phyloP scores from a whole-genome alignment of 23 red algal species.

The Cyanidium caldarium region DNA sequence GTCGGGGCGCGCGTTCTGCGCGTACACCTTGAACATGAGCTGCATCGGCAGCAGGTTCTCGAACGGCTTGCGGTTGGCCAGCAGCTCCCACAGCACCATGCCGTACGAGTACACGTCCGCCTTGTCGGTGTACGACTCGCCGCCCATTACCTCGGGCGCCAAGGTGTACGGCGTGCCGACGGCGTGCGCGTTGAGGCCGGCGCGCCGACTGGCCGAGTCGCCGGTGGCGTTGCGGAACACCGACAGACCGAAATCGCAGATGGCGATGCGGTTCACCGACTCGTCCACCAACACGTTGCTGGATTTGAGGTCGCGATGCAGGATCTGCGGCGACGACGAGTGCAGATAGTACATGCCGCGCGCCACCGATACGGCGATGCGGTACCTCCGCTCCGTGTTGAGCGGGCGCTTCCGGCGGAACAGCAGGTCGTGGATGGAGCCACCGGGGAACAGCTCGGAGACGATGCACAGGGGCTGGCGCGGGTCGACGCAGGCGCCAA shows the following conservation, averaged over 20 bases:
- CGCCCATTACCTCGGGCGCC: constrained; percentile 85
- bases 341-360: constrained; percentile 95
- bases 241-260: constrained; percentile 91
- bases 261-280: constrained; percentile 53
- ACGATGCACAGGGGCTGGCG: constrained; percentile 82
- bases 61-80: constrained; percentile 54
- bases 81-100: constrained; percentile 87
- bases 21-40: constrained; percentile 73
- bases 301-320: constrained; percentile 92
- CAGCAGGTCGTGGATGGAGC: constrained; percentile 63
- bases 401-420: background rate
- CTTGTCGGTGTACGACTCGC: constrained; percentile 41
- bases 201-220: constrained; percentile 5
- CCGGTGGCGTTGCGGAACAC: constrained; percentile 12
- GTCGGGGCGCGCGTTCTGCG: constrained; percentile 49
- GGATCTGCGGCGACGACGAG: constrained; percentile 68
- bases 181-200: background rate
- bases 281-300: constrained; percentile 87
- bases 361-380: constrained; percentile 25
- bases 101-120: constrained; percentile 97
- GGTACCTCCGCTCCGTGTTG: background rate
- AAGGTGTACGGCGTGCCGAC: constrained; percentile 89
- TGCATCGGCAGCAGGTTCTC: constrained; percentile 65
- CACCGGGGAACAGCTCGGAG: constrained; percentile 78
- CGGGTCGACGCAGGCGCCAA: constrained; percentile 70